These are phyloP conservation scores for Coprinopsis cinerea DNA, from an alignment of 768 basidiomycete genomes.

Conservation along the genomic window DNA sequence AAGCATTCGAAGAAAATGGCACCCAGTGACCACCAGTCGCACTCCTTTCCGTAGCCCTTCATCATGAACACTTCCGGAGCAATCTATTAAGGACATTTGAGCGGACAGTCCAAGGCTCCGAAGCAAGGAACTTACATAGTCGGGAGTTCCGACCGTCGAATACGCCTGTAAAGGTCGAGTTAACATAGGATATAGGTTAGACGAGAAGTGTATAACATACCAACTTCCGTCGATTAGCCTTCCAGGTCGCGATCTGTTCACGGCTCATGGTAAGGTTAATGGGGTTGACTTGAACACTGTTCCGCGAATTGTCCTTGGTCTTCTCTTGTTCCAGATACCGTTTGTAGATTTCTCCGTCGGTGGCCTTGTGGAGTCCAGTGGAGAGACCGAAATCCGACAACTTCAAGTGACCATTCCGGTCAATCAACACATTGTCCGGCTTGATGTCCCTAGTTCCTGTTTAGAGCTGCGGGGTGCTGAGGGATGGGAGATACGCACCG, in stretches of 20 bases:
- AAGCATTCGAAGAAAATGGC: slow-evolving; percentile 99
- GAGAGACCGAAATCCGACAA: slow-evolving; percentile 97
- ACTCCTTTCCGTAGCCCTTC: slow-evolving; percentile 97
- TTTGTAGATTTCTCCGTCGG: slow-evolving; percentile 93
- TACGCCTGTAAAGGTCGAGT: slow-evolving; percentile 67
- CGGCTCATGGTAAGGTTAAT: slow-evolving; percentile 97
- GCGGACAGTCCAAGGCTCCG: neutral
- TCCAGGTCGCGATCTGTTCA: slow-evolving; percentile 98
- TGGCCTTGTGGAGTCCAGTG: slow-evolving; percentile 94
- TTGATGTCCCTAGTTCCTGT: slow-evolving; percentile 79
- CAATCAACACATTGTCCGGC: slow-evolving; percentile 98
- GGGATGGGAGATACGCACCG: slow-evolving; percentile 47
- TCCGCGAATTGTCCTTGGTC: slow-evolving; percentile 62
- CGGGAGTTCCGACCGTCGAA: slow-evolving; percentile 75
- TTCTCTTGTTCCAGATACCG: slow-evolving; percentile 78
- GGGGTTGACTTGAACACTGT: slow-evolving; percentile 96
- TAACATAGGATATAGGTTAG: neutral
- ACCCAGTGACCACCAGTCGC: slow-evolving; percentile 99
- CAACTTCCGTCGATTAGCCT: slow-evolving; percentile 93
- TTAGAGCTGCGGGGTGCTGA: neutral
- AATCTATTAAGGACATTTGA: slow-evolving; percentile 46
- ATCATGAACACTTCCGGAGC: slow-evolving; percentile 97
- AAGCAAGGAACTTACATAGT: slow-evolving; percentile 40
- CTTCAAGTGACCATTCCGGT: slow-evolving; percentile 95
- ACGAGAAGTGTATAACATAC: slow-evolving; percentile 33